phyloP scores from a whole-genome alignment of 2,329 filamentous ascomycete species.

The Leptographium procerum region DNA sequence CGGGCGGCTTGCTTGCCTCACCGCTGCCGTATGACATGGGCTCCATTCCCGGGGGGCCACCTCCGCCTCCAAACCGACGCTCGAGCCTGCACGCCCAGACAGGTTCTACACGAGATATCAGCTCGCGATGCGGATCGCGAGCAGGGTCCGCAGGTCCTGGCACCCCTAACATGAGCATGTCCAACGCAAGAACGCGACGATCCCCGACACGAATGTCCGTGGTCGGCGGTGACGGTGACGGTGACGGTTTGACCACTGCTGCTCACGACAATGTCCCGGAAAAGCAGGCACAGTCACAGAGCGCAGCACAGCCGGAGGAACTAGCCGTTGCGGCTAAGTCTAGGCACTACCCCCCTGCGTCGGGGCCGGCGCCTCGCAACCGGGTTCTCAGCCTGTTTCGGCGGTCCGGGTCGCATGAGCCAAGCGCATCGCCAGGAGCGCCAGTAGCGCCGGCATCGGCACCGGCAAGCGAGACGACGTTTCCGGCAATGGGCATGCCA shows the following conservation, averaged over 20 bases:
- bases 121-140: slow-evolving; percentile 9
- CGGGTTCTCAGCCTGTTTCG: slow-evolving; percentile 40
- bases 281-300: slow-evolving; percentile 1
- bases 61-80: slow-evolving; percentile 37
- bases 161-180: neutral
- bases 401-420: slow-evolving; percentile 30
- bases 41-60: slow-evolving; percentile 19
- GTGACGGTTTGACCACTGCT: neutral
- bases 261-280: slow-evolving; percentile 16
- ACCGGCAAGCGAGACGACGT: slow-evolving; percentile 15
- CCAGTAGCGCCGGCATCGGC: slow-evolving; percentile 14
- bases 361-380: slow-evolving; percentile 26
- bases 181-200: slow-evolving; percentile 14
- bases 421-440: slow-evolving; percentile 13
- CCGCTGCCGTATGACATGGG: slow-evolving; percentile 13
- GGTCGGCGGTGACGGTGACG: slow-evolving; percentile 4
- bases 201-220: slow-evolving; percentile 14
- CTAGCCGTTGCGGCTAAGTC: neutral
- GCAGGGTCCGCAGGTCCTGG: slow-evolving; percentile 3
- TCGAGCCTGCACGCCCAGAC: slow-evolving; percentile 42
- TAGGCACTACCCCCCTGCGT: slow-evolving; percentile 37
- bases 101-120: slow-evolving; percentile 13
- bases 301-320: slow-evolving; percentile 6
- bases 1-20: slow-evolving; percentile 18
- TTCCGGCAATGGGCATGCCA: slow-evolving; percentile 24